Evolutionary conservation across 331 rosid genomes (phyloP), one percentile per base, ranked within the genome.

Genomic region (Malus hybrid): DNA sequence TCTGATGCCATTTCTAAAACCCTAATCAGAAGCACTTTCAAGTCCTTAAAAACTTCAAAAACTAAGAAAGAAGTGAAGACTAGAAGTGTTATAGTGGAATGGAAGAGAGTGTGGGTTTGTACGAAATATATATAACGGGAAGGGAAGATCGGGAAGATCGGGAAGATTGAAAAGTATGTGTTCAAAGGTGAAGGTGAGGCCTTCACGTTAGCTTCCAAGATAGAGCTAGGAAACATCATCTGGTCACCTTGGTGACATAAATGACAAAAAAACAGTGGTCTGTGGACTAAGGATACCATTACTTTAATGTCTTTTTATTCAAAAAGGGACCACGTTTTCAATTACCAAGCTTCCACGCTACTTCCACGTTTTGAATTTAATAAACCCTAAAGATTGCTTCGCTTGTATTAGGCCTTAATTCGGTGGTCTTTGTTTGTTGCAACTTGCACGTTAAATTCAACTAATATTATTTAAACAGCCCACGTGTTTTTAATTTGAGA

Each of bases 131-230:
- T 75, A 78, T 24, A 70, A 6, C 7, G 50, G 65, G 36, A 60
- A 36, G 68, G 64, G 28, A 36, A 61, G 30, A 26, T 34, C 6
- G 46, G 15, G 48, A 33, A 56, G 73, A 18, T 0, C 6, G 46
- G 15, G 48, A 33, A 56, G 73, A 18, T 0, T 1, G 36, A 18
- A 19, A 18, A 66, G 42, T 5, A 39, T 11, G 62, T 68, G 13
- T 48, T 67, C 11, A 1, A 66, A 42, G 11, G 4, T 28, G 9
- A 24, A 7, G 33, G 66, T 53, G 24, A 67, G 26, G 58, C 68
- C n/a, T 78, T 79, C 88, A 10, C 4, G 10, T 39, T 16, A 22
- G 80, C 13, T 82, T 85, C 86, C 69, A 5, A 65, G 86, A 67
- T 44, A n/a, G 68, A 60, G 78, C 32, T 66, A 55, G 78, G 88